A percentile compares a stretch with the other conserved stretches of the same genome.
Conservation (phyloP, 2,329 filamentous ascomycete genomes). For the Chrysosporium queenslandicum region DNA sequence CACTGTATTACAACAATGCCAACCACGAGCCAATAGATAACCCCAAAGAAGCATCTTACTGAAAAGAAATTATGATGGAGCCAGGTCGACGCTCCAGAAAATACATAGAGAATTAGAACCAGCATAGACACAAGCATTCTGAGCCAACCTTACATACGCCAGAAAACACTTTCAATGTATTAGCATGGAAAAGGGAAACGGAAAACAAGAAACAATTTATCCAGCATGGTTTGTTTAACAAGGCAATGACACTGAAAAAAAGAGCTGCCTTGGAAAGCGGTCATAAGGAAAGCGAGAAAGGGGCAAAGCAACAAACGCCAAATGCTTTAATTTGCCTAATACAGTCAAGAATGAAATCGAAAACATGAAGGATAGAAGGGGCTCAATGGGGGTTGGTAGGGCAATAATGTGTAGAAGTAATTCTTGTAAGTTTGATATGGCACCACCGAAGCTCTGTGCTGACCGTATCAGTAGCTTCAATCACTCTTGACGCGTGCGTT, state of each 20-base stretch:
- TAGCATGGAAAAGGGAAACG: too few relatives aligned
- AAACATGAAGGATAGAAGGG: not conserved
- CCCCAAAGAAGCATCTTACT: not conserved
- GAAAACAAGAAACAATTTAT: not conserved
- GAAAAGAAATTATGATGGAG: conserved; percentile 4
- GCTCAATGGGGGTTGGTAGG: too few relatives aligned
- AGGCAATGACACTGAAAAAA: too few relatives aligned
- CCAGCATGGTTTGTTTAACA: not conserved
- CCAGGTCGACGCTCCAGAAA: not conserved
- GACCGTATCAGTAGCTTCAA: not conserved
- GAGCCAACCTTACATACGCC: too few relatives aligned
- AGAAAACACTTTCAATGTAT: too few relatives aligned
- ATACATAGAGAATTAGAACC: too few relatives aligned
- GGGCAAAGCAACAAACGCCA: not conserved
- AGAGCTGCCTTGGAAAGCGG: too few relatives aligned
- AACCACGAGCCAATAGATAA: too few relatives aligned
- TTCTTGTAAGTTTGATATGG: not conserved
- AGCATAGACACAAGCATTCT: too few relatives aligned
- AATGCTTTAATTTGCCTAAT: conserved; percentile 8
- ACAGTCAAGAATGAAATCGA: conserved; percentile 11
- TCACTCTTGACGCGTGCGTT: conserved; percentile 64
- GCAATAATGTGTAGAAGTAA: too few relatives aligned
- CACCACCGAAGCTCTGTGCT: not conserved
- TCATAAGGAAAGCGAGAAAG: not conserved
- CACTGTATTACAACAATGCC: not conserved